These are phyloP conservation scores for Wickerhamiella dianesei DNA, from an alignment of 805 yeast species.

Conservation along the genomic window DNA sequence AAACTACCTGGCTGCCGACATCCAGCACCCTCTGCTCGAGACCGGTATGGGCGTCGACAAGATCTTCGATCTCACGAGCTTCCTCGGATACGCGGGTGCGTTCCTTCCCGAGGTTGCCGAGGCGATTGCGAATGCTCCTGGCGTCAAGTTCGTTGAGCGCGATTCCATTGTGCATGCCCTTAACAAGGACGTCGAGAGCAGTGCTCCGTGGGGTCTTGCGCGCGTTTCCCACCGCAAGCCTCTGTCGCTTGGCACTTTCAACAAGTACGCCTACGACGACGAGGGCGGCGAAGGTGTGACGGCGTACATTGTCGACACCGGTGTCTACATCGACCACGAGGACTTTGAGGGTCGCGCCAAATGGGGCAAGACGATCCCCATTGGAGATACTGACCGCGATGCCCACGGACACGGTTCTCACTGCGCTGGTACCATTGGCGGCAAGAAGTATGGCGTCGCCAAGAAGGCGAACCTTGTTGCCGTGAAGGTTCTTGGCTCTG, in stretches of 20 bases:
- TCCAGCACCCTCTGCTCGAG: slow-evolving; percentile 20
- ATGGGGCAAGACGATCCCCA: slow-evolving; percentile 43
- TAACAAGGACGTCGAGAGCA: slow-evolving; percentile 39
- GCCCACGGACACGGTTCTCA: slow-evolving; percentile 50
- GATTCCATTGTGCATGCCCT: slow-evolving; percentile 42
- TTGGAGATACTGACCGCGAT: slow-evolving; percentile 31
- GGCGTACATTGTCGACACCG: slow-evolving; percentile 44
- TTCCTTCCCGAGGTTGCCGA: slow-evolving; percentile 67
- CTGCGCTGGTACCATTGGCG: slow-evolving; percentile 47
- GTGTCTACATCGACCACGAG: slow-evolving; percentile 37
- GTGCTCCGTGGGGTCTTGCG: slow-evolving; percentile 68
- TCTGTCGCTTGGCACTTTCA: slow-evolving; percentile 44
- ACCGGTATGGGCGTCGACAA: slow-evolving; percentile 20
- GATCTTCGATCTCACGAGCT: slow-evolving; percentile 34
- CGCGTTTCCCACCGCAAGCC: slow-evolving; percentile 53
- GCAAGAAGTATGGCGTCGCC: slow-evolving; percentile 42
- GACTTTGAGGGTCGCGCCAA: slow-evolving; percentile 44
- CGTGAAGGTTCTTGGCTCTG: slow-evolving; percentile 43
- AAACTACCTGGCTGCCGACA: slow-evolving; percentile 29
- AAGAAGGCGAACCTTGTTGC: slow-evolving; percentile 45
- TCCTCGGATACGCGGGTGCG: slow-evolving; percentile 75
- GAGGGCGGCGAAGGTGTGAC: slow-evolving; percentile 33
- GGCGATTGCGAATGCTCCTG: slow-evolving; percentile 45
- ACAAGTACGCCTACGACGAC: slow-evolving; percentile 45
- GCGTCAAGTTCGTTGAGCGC: slow-evolving; percentile 48